phyloP scores from a whole-genome alignment of 2,329 filamentous ascomycete species.

The Grosmannia clavigera region DNA sequence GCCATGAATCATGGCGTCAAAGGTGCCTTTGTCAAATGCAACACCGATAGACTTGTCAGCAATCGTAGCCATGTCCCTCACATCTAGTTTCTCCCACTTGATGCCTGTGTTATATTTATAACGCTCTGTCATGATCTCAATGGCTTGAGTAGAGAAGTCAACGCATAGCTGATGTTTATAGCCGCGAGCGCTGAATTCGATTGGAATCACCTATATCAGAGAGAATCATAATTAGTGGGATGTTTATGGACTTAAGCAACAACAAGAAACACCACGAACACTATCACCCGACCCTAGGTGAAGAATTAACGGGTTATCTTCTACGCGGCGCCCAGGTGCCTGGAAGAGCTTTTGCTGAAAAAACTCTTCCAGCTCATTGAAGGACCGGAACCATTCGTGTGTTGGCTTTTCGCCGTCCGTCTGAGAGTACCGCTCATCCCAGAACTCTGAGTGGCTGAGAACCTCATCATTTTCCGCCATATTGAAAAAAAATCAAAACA shows the following conservation, averaged over 20 bases:
- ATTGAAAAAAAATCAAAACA: not conserved
- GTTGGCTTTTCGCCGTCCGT: conserved; percentile 25
- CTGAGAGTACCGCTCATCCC: conserved; percentile 35
- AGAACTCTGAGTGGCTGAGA: conserved; percentile 31
- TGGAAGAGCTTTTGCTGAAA: conserved; percentile 30
- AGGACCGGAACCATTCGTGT: conserved; percentile 43
- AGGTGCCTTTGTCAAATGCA: conserved; percentile 44
- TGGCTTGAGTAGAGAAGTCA: conserved; percentile 43
- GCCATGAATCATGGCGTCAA: conserved; percentile 44
- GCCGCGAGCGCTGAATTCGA: conserved; percentile 30
- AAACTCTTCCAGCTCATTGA: conserved; percentile 33
- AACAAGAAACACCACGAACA: conserved; percentile 22
- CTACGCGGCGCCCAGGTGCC: conserved; percentile 12
- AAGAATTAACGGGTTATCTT: conserved; percentile 30
- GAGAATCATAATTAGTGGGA: not conserved
- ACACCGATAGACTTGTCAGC: conserved; percentile 32
- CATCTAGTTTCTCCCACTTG: conserved; percentile 37
- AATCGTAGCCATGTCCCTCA: conserved; percentile 34
- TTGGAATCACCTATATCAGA: conserved; percentile 32
- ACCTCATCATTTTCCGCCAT: conserved; percentile 13
- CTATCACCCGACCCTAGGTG: conserved; percentile 47
- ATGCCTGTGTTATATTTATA: conserved; percentile 27
- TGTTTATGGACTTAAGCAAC: not conserved
- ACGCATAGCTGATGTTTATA: conserved; percentile 41
- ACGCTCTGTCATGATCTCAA: conserved; percentile 36